These are phyloP conservation scores for Trichophyton mentagrophytes DNA, from an alignment of 2,329 filamentous ascomycete genomes.

Conservation along the genomic window DNA sequence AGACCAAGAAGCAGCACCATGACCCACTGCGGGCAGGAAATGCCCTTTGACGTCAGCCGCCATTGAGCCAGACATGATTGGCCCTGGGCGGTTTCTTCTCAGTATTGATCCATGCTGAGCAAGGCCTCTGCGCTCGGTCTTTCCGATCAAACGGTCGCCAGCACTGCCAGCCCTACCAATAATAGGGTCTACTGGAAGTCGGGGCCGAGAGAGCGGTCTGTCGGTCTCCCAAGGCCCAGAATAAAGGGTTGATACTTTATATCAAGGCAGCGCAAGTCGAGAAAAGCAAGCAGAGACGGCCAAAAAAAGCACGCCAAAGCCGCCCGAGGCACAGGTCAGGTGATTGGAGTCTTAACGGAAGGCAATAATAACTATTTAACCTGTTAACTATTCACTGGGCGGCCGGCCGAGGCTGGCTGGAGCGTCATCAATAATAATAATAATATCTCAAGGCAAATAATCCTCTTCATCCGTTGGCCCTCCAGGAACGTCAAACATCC, in stretches of 20 bases:
- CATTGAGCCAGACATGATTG: background rate
- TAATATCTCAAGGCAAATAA: background rate
- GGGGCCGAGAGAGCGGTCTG: conserved; percentile 9
- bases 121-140: background rate
- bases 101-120: background rate
- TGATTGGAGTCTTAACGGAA: background rate
- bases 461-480: background rate
- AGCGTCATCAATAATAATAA: background rate
- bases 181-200: background rate
- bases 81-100: background rate
- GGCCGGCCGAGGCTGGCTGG: background rate
- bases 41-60: background rate
- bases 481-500: too few species aligned
- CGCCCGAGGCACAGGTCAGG: background rate
- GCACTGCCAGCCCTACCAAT: background rate
- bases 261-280: background rate
- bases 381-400: background rate
- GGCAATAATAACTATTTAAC: too few species aligned
- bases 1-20: background rate
- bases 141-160: conserved; percentile 3
- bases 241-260: background rate
- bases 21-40: background rate
- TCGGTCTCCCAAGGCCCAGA: background rate
- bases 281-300: background rate
- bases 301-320: background rate